Evolutionary conservation across 2,329 filamentous ascomycete genomes (phyloP).

Genomic region (Colletotrichum sp.): DNA sequence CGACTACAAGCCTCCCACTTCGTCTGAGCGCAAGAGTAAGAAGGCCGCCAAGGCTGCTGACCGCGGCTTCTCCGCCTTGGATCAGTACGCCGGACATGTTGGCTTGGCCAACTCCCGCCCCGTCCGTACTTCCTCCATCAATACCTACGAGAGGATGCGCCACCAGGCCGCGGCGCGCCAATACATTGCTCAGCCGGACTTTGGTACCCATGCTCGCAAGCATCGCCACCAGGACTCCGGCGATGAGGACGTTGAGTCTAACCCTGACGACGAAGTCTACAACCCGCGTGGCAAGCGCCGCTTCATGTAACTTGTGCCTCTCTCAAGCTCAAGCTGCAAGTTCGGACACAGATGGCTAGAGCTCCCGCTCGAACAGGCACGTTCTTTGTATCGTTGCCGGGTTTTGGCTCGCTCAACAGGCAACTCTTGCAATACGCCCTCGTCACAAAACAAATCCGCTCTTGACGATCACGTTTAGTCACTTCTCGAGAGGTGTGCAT

Average conservation of each 20-base stretch:
- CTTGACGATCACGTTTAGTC: background rate
- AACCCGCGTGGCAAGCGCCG: background rate
- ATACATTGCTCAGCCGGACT: background rate
- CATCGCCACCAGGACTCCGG: background rate
- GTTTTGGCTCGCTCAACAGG: background rate
- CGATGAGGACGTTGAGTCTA: background rate
- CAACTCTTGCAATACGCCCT: background rate
- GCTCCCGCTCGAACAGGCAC: background rate
- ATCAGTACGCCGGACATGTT: background rate
- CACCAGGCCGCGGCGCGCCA: background rate
- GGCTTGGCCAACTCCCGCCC: slow-evolving; percentile 16
- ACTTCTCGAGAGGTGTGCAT: background rate
- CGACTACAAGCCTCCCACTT: background rate
- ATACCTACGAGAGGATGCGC: slow-evolving; percentile 17
- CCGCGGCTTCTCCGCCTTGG: background rate
- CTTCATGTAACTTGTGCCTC: background rate
- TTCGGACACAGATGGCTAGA: background rate
- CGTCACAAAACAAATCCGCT: background rate
- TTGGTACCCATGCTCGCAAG: background rate
- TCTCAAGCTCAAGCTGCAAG: background rate
- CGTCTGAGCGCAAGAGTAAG: background rate
- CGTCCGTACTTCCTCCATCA: slow-evolving; percentile 2
- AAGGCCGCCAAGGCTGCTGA: background rate
- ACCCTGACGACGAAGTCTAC: background rate
- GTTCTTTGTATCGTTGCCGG: background rate